Evolutionary conservation across 805 yeast species (phyloP).

Genomic region (Teunomyces gatunensis): DNA sequence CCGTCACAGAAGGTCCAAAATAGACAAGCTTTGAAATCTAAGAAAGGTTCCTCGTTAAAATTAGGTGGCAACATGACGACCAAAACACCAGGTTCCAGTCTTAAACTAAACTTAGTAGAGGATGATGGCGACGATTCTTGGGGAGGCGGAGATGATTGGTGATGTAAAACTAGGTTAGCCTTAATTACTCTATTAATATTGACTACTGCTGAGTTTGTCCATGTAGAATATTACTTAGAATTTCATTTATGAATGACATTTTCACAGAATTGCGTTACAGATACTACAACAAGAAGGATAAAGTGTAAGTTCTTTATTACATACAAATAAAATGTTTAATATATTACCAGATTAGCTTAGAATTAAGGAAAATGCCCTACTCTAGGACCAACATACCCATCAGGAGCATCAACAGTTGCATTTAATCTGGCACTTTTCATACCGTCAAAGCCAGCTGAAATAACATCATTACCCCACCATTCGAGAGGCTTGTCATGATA

Average conservation of each 20-base stretch:
- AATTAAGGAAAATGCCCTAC: conserved; percentile 20
- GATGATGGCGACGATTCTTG: conserved; percentile 32
- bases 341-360: neutral
- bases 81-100: conserved; percentile 20
- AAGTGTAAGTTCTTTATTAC: no score
- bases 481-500: conserved; percentile 25
- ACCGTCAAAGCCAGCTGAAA: conserved; percentile 37
- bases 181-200: neutral
- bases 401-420: conserved; percentile 22
- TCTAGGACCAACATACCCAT: conserved; percentile 38
- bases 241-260: neutral
- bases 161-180: neutral
- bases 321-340: no score
- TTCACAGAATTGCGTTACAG: neutral
- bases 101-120: conserved; percentile 20
- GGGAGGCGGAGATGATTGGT: conserved; percentile 20
- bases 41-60: conserved; percentile 19
- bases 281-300: neutral
- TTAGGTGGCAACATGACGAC: conserved; percentile 16
- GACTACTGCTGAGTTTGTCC: no score
- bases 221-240: neutral
- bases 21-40: conserved; percentile 3
- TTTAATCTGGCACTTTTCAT: conserved; percentile 4
- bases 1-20: conserved; percentile 2
- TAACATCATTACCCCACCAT: conserved; percentile 34